Percentiles rank a stretch among this genome's conserved stretches.
Evolutionary conservation across 2,329 filamentous ascomycete species (phyloP).

Genomic region (Pseudonectria buxi): DNA sequence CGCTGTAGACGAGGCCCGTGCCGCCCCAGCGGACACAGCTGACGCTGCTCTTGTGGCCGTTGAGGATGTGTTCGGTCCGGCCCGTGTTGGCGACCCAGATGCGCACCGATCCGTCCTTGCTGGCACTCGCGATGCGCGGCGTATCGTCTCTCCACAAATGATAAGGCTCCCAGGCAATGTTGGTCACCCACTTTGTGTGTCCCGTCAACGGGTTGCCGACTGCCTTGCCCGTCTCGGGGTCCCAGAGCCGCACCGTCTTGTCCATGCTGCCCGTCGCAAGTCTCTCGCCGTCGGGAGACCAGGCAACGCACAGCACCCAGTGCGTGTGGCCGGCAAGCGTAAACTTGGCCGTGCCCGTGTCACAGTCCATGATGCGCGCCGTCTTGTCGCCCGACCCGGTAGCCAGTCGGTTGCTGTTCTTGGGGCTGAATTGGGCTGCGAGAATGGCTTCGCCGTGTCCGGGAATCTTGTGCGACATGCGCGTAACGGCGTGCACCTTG

Average conservation of each 20-base stretch:
- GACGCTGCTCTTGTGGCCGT: constrained; percentile 82
- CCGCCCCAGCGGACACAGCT: constrained; percentile 94
- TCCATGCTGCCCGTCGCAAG: constrained; percentile 92
- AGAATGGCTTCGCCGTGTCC: constrained; percentile 92
- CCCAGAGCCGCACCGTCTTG: constrained; percentile 84
- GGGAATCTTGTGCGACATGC: constrained; percentile 80
- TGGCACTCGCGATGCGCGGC: constrained; percentile 75
- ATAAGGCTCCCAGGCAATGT: constrained; percentile 87
- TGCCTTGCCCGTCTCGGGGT: constrained; percentile 71
- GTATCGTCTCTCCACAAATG: constrained; percentile 71
- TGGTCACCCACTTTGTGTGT: constrained; percentile 84
- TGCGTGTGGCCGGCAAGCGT: constrained; percentile 82
- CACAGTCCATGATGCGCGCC: constrained; percentile 88
- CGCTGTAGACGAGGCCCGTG: constrained; percentile 75
- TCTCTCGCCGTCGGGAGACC: constrained; percentile 74
- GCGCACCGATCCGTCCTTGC: constrained; percentile 81
- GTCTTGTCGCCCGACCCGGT: constrained; percentile 90
- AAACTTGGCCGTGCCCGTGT: constrained; percentile 81
- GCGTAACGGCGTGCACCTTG: constrained; percentile 82
- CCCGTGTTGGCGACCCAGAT: constrained; percentile 80
- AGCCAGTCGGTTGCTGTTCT: constrained; percentile 67
- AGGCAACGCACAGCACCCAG: constrained; percentile 84
- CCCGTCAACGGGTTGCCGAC: constrained; percentile 67
- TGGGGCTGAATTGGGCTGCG: constrained; percentile 76
- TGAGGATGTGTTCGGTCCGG: constrained; percentile 72